These are phyloP conservation scores for Backusella parvicylindrica DNA, from an alignment of 192 early-diverging fungal genomes.

Conservation along the genomic window DNA sequence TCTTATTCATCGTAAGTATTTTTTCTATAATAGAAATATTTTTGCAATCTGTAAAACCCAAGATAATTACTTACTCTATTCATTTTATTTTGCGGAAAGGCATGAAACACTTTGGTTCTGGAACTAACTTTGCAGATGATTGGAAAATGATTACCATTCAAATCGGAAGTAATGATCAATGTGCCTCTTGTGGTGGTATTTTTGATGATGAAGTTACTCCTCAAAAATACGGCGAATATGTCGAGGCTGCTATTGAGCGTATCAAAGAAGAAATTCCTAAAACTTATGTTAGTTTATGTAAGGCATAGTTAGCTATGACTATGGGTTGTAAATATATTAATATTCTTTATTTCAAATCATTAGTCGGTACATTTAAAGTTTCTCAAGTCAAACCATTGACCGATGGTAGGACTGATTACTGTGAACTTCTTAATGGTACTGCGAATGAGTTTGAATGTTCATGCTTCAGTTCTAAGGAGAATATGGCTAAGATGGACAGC, in stretches of 20 bases:
- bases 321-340: not conserved
- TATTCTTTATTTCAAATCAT: not conserved
- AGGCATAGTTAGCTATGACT: not conserved
- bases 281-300: constrained; percentile 17
- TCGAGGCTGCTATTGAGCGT: constrained; percentile 12
- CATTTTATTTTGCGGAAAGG: not conserved
- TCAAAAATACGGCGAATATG: constrained; percentile 6
- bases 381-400: constrained; percentile 22
- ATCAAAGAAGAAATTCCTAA: constrained; percentile 12
- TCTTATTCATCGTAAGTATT: constrained; percentile 22
- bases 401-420: constrained; percentile 11
- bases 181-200: constrained; percentile 8
- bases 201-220: not conserved
- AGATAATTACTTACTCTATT: not conserved
- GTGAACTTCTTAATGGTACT: not conserved
- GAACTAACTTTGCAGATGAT: not conserved
- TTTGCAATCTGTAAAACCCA: not conserved
- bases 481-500: constrained; percentile 13
- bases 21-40: not conserved
- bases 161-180: constrained; percentile 30
- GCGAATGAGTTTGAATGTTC: constrained; percentile 15
- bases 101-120: not conserved
- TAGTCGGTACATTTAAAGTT: constrained; percentile 24
- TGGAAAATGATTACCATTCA: constrained; percentile 20
- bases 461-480: constrained; percentile 6